Conservation (phyloP, 2,329 filamentous ascomycete genomes). For the Fusarium sp. region DNA sequence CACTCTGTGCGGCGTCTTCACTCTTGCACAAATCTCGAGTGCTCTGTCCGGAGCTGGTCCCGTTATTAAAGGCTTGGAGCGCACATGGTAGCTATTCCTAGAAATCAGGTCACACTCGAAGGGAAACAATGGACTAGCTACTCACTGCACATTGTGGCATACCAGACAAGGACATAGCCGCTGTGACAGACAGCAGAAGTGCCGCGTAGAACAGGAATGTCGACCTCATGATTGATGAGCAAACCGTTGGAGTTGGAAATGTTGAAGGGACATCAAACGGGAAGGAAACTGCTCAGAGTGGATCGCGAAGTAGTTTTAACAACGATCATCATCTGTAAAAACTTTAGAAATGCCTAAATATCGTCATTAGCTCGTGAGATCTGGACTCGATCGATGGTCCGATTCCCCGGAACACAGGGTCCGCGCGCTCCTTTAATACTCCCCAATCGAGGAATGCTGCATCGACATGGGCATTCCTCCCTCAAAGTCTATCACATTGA, state of each 20-base stretch:
- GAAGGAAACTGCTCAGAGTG: neutral
- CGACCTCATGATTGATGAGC: neutral
- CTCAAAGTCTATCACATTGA: neutral
- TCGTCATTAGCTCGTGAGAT: neutral
- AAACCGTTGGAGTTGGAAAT: neutral
- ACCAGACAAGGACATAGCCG: neutral
- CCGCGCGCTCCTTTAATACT: neutral
- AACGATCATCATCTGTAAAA: neutral
- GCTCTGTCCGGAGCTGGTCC: neutral
- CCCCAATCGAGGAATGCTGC: neutral
- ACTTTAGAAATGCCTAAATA: neutral
- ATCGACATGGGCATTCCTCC: neutral
- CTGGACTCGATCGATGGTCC: neutral
- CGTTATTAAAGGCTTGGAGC: neutral
- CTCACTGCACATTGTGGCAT: constrained; percentile 12
- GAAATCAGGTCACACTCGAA: neutral
- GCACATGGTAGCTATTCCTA: neutral
- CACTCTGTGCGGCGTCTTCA: neutral
- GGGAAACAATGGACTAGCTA: neutral
- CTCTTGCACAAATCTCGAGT: neutral
- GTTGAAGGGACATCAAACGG: neutral
- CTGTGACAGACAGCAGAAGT: neutral
- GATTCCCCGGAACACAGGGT: neutral
- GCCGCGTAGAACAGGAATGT: neutral
- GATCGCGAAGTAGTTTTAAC: neutral